These are phyloP conservation scores for Pulveroboletus sp. DNA, from an alignment of 768 basidiomycete genomes.

Conservation along the genomic window DNA sequence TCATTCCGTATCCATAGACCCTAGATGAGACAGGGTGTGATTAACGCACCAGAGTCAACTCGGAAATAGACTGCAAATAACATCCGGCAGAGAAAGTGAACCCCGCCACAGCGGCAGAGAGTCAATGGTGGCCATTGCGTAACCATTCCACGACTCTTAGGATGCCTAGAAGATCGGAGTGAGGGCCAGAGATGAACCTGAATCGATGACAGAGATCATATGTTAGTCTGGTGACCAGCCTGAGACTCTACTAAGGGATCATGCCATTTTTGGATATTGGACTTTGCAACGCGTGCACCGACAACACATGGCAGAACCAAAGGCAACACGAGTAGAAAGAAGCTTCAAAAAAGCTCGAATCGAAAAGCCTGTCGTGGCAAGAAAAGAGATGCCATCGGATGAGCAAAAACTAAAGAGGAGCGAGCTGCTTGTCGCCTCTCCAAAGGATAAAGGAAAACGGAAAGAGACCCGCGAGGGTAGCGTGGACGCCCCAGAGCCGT, in stretches of 20 bases:
- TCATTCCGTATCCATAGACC: no score
- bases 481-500: not conserved
- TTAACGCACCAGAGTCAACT: no score
- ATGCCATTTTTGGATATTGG: conserved; percentile 7
- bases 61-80: no score
- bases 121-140: no score
- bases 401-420: not conserved
- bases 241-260: not conserved
- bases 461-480: conserved; percentile 3
- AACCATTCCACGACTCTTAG: no score
- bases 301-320: conserved; percentile 13
- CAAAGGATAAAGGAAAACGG: conserved; percentile 31
- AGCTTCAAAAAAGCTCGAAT: conserved; percentile 24
- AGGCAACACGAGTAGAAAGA: conserved; percentile 17
- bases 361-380: conserved; percentile 9
- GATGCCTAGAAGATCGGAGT: no score
- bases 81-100: no score
- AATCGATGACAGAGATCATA: no score
- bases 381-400: not conserved
- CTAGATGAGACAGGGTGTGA: no score
- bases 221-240: no score
- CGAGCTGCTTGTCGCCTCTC: conserved; percentile 9
- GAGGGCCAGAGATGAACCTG: no score
- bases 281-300: not conserved
- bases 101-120: no score